These are phyloP conservation scores for Nicotiana paniculata DNA, from an alignment of 257 asterid genomes.

Conservation along the genomic window DNA sequence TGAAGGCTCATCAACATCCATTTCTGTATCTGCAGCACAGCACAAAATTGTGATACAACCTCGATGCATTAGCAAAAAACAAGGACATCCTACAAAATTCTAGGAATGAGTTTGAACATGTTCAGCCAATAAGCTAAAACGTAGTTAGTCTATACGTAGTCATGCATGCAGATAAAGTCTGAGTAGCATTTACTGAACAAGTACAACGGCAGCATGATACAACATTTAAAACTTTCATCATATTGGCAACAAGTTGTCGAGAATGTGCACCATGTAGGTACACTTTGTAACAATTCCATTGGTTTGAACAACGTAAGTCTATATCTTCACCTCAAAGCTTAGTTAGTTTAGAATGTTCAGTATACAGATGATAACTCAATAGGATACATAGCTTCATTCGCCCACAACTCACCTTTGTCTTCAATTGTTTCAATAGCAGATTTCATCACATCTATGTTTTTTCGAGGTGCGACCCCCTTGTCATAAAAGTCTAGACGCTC, in stretches of 20 bases:
- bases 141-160: not conserved
- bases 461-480: slow-evolving; percentile 95
- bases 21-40: slow-evolving; percentile 15
- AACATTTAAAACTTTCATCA: not conserved
- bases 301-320: not conserved
- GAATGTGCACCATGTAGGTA: not conserved
- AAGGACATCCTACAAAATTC: not conserved
- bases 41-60: not conserved
- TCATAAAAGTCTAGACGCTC: slow-evolving; percentile 93
- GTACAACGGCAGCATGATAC: not conserved
- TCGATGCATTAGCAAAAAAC: not conserved
- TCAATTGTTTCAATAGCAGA: slow-evolving; percentile 51
- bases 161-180: not conserved
- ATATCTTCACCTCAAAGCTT: not conserved
- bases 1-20: slow-evolving; percentile 37
- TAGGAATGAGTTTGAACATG: not conserved
- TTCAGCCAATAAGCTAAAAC: not conserved
- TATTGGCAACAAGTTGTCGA: not conserved
- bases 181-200: not conserved
- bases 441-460: slow-evolving; percentile 87
- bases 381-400: not conserved
- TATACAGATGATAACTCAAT: not conserved
- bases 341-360: not conserved
- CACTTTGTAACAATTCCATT: not conserved
- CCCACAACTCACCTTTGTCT: slow-evolving; percentile 44